Evolutionary conservation across 345 rosid genomes (phyloP), one percentile per base, ranked within the genome.

Genomic region (Arabidopsis thaliana): DNA sequence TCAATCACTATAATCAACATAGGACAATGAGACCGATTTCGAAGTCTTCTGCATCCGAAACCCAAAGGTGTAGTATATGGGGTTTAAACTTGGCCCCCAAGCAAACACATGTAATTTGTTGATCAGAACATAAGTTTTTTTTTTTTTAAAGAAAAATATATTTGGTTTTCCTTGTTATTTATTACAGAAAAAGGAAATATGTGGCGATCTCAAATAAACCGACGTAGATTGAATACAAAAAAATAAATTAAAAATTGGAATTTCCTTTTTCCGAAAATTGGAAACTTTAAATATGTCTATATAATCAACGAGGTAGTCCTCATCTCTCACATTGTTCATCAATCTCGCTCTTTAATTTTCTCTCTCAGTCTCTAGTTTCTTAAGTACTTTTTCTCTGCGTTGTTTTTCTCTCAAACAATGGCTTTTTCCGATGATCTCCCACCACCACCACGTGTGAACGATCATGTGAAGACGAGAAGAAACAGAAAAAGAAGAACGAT

Each of bases 31-130:
- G 10, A 16, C 9, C 7, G 22, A 5, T 14, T 53, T 28, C 34
- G 3, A 23, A 3, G 12, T 62, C 37, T 62, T 7, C 56, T 28
- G 5, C 3, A 16, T 4, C 22, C 20, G 9, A 65, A 16, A 16
- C 20, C 20, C 20, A 16, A 16, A 16, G 2, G 36, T 6, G 30
- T 7, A 20, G 37, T 60, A 37, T n/a, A 14, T 53, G 65, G 71
- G 33, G 11, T n/a, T n/a, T 12, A 25, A 5, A 66, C 72, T 74
- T 74, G 59, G 59, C 11, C 16, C 42, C 4, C 42, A 74, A 65
- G 52, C 59, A 1, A 16, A 57, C 30, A 44, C 14, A 34, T 37
- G 5, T 20, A 30, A 51, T 28, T 34, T 40, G 51, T n/a, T n/a
- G 8, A 33, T 5, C 5, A 66, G 4, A 32, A 9, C 1, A 2